Percentiles rank a stretch among this genome's conserved stretches.
Evolutionary conservation across 352 stramenopile species (phyloP).

Genomic region (Peronosclerospora sorghi): DNA sequence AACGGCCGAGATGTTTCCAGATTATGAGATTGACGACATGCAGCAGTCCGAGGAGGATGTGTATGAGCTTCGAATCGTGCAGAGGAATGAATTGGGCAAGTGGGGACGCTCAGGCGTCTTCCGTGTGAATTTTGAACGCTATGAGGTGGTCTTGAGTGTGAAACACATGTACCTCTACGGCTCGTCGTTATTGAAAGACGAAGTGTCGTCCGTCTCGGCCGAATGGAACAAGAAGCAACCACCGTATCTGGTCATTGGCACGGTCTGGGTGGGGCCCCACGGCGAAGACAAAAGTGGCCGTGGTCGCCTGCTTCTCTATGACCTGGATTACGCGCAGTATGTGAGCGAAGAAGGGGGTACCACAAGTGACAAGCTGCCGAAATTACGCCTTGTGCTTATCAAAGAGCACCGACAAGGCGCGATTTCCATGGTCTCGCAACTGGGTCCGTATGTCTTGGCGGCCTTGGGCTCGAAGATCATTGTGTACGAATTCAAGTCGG

Average conservation of each 20-base stretch:
- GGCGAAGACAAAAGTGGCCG: conserved; percentile 82
- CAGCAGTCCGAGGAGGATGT: conserved; percentile 66
- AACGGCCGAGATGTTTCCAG: conserved; percentile 68
- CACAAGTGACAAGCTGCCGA: conserved; percentile 68
- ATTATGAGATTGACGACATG: conserved; percentile 54
- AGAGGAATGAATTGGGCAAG: conserved; percentile 73
- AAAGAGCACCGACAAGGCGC: conserved; percentile 80
- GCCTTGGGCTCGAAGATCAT: conserved; percentile 82
- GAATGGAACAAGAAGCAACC: conserved; percentile 76
- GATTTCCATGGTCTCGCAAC: conserved; percentile 64
- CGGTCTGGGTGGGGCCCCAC: conserved; percentile 69
- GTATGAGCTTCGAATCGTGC: conserved; percentile 71
- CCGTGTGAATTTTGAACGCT: conserved; percentile 73
- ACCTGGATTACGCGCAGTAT: conserved; percentile 84
- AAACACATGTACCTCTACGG: conserved; percentile 83
- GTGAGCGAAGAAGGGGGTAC: conserved; percentile 57
- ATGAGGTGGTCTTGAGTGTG: conserved; percentile 75
- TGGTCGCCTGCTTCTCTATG: conserved; percentile 73
- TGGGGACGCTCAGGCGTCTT: conserved; percentile 65
- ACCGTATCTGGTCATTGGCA: conserved; percentile 74
- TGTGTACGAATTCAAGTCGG: conserved; percentile 84
- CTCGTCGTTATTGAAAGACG: conserved; percentile 64
- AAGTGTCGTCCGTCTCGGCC: conserved; percentile 46
- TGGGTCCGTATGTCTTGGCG: conserved; percentile 75
- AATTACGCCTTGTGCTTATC: conserved; percentile 72